A percentile compares a stretch with the other conserved stretches of the same genome.
Evolutionary conservation across 345 rosid species (phyloP).

Genomic region (Geranium brycei): DNA sequence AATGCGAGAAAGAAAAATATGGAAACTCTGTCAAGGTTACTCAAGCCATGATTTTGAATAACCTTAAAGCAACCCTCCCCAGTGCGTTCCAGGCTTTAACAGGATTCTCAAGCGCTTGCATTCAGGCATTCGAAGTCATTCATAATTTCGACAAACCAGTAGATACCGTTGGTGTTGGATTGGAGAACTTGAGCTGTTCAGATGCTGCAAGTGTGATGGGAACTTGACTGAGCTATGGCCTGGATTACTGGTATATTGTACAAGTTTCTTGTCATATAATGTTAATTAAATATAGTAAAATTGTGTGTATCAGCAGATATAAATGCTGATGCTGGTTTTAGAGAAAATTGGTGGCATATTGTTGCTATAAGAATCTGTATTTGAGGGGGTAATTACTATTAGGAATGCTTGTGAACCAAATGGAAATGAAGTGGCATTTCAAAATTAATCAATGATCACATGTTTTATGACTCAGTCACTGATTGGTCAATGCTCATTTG

Average conservation of each 20-base stretch:
- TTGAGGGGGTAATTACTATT: no score
- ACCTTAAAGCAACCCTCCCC: constrained; percentile 69
- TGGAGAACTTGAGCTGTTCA: neutral
- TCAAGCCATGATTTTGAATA: constrained; percentile 46
- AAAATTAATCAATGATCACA: no score
- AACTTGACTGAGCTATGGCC: neutral
- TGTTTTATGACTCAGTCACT: no score
- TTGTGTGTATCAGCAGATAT: neutral
- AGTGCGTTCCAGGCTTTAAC: constrained; percentile 53
- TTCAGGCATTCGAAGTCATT: constrained; percentile 45
- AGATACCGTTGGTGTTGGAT: neutral
- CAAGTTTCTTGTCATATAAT: neutral
- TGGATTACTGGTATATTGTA: neutral
- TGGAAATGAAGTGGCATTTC: no score
- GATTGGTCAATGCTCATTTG: no score
- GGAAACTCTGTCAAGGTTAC: constrained; percentile 36
- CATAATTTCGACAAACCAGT: constrained; percentile 15
- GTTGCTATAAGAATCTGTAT: no score
- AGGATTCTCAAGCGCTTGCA: constrained; percentile 45
- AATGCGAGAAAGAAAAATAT: constrained; percentile 44
- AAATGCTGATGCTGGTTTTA: neutral
- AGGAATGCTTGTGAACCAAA: no score
- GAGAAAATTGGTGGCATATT: neutral
- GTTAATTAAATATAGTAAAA: neutral
- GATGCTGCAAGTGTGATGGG: neutral